Conservation (phyloP, 2,329 filamentous ascomycete species). For the Chrysoporthe cubensis region DNA sequence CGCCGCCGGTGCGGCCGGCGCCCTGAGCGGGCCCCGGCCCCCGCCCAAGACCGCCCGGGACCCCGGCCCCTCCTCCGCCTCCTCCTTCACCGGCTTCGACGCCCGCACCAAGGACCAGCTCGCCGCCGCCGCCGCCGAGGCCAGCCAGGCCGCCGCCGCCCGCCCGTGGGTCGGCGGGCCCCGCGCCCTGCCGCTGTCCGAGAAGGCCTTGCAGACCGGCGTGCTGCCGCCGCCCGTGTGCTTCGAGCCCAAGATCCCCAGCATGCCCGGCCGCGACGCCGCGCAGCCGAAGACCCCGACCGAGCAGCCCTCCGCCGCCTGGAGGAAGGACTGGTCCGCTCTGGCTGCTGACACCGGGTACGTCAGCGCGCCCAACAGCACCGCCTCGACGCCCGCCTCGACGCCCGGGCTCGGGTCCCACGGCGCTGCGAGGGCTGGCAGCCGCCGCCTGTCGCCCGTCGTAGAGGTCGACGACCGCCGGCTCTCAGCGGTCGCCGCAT, state of each 20-base stretch:
- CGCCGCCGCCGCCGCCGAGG: constrained; percentile 22
- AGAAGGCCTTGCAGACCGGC: constrained; percentile 31
- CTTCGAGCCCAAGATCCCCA: constrained; percentile 21
- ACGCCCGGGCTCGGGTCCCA: constrained; percentile 5
- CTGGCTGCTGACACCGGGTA: constrained; percentile 20
- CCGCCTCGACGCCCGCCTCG: constrained; percentile 13
- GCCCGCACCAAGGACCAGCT: constrained; percentile 25
- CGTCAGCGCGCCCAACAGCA: constrained; percentile 6
- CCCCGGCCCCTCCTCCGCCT: neutral
- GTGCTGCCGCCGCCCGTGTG: constrained; percentile 25
- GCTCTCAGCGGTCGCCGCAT: neutral
- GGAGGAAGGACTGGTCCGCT: constrained; percentile 10
- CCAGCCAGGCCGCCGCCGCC: constrained; percentile 20
- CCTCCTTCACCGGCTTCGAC: constrained; percentile 23
- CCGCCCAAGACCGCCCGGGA: constrained; percentile 23
- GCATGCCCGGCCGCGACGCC: neutral
- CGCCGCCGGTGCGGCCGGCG: neutral
- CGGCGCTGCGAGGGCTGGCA: neutral
- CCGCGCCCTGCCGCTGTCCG: constrained; percentile 20
- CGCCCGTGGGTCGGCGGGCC: constrained; percentile 22
- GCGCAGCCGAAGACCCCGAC: neutral
- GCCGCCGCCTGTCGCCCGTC: constrained; percentile 8
- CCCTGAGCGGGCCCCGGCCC: constrained; percentile 21
- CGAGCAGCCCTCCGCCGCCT: neutral
- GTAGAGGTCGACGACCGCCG: constrained; percentile 11